Evolutionary conservation across 2,329 filamentous ascomycete species (phyloP).

Genomic region (Epichloe festucae): DNA sequence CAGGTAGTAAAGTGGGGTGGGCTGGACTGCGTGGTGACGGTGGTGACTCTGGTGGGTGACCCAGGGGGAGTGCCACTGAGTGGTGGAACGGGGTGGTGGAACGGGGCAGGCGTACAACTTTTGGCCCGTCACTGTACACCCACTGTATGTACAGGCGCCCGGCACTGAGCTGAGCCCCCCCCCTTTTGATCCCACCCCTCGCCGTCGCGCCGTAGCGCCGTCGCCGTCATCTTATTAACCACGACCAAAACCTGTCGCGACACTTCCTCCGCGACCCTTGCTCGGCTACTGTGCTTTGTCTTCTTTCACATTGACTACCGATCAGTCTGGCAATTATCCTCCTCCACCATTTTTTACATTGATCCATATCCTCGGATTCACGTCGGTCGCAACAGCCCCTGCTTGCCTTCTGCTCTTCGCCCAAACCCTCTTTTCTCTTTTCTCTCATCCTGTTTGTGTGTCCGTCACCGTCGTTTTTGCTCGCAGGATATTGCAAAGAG

Average conservation of each 20-base stretch:
- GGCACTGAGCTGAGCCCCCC: neutral
- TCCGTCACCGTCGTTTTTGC: neutral
- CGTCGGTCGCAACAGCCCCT: neutral
- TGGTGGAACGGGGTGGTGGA: neutral
- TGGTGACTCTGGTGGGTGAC: too few relatives aligned
- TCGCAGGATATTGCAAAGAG: neutral
- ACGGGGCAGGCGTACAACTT: neutral
- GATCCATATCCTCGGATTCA: neutral
- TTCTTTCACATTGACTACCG: slow-evolving; percentile 1
- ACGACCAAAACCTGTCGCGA: neutral
- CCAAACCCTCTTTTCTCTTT: neutral
- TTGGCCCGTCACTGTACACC: too few relatives aligned
- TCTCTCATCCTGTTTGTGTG: neutral
- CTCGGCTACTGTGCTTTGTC: neutral
- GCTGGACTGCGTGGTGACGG: too few relatives aligned
- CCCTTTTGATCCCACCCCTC: neutral
- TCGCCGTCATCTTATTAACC: slow-evolving; percentile 1
- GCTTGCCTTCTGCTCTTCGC: neutral
- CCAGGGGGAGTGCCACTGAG: neutral
- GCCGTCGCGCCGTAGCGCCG: neutral
- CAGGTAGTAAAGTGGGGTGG: too few relatives aligned
- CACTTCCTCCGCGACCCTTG: slow-evolving; percentile 1
- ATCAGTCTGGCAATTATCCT: neutral
- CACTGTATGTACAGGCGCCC: neutral
- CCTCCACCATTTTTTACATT: neutral